These are phyloP conservation scores for Claviceps sp. DNA, from an alignment of 2,329 filamentous ascomycete genomes.

Conservation along the genomic window DNA sequence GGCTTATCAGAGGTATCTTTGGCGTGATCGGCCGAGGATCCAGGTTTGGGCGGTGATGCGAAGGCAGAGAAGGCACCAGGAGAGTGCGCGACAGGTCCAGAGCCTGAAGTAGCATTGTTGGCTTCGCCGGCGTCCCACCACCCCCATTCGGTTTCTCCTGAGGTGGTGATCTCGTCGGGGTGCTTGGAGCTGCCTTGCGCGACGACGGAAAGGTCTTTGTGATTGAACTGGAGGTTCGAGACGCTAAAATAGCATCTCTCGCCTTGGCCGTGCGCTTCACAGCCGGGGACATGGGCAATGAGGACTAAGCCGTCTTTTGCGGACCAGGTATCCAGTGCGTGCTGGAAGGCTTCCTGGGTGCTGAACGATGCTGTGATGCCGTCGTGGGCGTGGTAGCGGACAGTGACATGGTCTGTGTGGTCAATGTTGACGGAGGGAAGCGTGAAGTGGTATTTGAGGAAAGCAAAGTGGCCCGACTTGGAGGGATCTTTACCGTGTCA, in stretches of 20 bases:
- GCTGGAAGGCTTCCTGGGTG: slow-evolving; percentile 11
- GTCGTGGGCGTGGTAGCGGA: slow-evolving; percentile 3
- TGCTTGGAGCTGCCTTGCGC: slow-evolving; percentile 10
- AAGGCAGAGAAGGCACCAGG: background rate
- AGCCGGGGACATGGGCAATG: slow-evolving; percentile 13
- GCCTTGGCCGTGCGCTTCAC: slow-evolving; percentile 12
- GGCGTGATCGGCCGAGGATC: background rate
- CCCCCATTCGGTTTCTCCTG: slow-evolving; percentile 14
- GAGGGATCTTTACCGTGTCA: slow-evolving; percentile 8
- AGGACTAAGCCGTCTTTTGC: slow-evolving; percentile 12
- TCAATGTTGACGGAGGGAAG: slow-evolving; percentile 18
- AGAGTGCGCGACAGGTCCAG: background rate
- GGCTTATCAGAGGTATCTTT: background rate
- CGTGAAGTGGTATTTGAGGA: slow-evolving; percentile 15
- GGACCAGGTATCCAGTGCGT: slow-evolving; percentile 12
- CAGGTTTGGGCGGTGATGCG: background rate
- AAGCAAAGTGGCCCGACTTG: slow-evolving; percentile 14
- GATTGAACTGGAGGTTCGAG: slow-evolving; percentile 8
- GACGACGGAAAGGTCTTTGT: slow-evolving; percentile 6
- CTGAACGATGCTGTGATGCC: slow-evolving; percentile 9
- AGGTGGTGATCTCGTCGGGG: slow-evolving; percentile 11
- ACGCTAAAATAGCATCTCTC: slow-evolving; percentile 20
- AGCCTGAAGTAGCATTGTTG: background rate
- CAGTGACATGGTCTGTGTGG: slow-evolving; percentile 11
- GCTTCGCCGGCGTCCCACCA: slow-evolving; percentile 10